Base-by-base conservation (phyloP, 345 rosid species). In the Gossypium mustelinum region DNA sequence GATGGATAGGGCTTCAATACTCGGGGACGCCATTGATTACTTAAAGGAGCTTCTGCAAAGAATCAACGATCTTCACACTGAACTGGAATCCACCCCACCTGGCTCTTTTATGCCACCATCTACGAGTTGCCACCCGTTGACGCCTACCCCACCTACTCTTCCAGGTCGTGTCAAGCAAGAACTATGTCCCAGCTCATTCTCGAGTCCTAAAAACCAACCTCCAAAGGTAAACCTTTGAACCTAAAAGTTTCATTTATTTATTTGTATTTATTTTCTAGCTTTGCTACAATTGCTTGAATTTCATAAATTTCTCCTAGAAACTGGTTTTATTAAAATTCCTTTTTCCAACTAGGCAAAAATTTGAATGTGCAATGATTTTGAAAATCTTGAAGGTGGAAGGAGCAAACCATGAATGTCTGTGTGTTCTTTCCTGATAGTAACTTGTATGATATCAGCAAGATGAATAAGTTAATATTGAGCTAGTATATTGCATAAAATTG, bases 1-100 rank as follows among this genome's bases (percentile, higher is more conserved):
- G 97, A 94, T 94, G 98, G 97, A 94, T 81, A 87, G 98, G 82
- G 98, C 98, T 73, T 94, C 98, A 20, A 94, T 94, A 77, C 93
- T 94, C 16, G 98, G 97, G 77, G 98, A 94, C 82, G 93, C 98
- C 43, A 89, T 94, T 78, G 98, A 94, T 78, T 94, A 94, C 78
- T 84, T 94, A 39, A 94, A 92, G 89, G 97, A 94, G 82, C 97
- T 94, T 39, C 85, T 92, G 72, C 98, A 94, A 61, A 90, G 97
- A 86, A 94, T 94, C 81, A 94, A 82, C 79, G 97, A 92, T 80
- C 93, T 94, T 48, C 97, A 94, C 74, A 88, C 85, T 27, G 98
- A 94, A 77, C 85, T 94, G 71, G 98, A 92, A 77, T 87, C 97
- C 3, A 85, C 86, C 61, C 61, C 94, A n/a, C 76, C 92, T 74